Evolutionary conservation across 805 yeast genomes (phyloP).

Genomic region (Phaffomyces antillensis): DNA sequence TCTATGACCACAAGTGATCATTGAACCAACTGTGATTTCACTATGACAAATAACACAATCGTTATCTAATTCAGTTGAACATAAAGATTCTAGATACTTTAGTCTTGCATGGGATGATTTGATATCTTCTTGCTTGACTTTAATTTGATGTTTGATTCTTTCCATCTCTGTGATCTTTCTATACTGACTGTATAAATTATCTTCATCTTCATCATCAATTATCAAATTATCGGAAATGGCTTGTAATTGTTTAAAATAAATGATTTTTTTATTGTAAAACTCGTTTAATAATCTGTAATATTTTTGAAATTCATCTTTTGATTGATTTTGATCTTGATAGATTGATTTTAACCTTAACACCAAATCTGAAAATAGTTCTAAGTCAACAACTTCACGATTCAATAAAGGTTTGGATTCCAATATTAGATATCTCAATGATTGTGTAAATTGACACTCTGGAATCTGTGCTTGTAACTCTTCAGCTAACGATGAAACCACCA

Average conservation of each 20-base stretch:
- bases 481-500: not conserved
- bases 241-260: slow-evolving; percentile 80
- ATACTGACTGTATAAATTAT: slow-evolving; percentile 19
- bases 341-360: slow-evolving; percentile 19
- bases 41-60: slow-evolving; percentile 76
- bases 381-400: slow-evolving; percentile 1
- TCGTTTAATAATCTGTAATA: slow-evolving; percentile 46
- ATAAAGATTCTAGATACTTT: slow-evolving; percentile 42
- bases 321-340: slow-evolving; percentile 27
- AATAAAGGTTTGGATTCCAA: slow-evolving; percentile 11
- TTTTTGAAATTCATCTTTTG: slow-evolving; percentile 28
- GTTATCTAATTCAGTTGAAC: slow-evolving; percentile 18
- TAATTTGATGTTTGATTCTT: too few relatives aligned
- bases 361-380: slow-evolving; percentile 5
- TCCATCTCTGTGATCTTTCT: too few relatives aligned
- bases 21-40: slow-evolving; percentile 62
- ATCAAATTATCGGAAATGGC: slow-evolving; percentile 73
- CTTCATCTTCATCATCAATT: slow-evolving; percentile 17
- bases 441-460: not conserved
- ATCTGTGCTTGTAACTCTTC: slow-evolving; percentile 13
- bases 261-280: slow-evolving; percentile 72
- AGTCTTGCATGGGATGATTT: slow-evolving; percentile 32
- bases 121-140: slow-evolving; percentile 1
- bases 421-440: slow-evolving; percentile 10
- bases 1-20: slow-evolving; percentile 88